Conservation (phyloP, 1,139 yeast genomes). For the Geotrichum candidum region DNA sequence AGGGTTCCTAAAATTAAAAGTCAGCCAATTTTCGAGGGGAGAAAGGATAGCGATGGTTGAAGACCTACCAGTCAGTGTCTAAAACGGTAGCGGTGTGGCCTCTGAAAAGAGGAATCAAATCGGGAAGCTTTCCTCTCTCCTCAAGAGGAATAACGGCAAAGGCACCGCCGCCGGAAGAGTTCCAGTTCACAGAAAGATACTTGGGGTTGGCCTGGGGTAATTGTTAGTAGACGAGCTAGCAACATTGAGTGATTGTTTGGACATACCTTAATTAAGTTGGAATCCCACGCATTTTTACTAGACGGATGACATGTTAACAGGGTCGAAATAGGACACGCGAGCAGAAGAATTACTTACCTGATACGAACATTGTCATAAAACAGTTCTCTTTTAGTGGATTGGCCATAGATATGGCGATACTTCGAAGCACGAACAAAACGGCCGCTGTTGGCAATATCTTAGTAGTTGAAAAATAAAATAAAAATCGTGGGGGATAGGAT, state of each 20-base stretch:
- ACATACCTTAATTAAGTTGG: constrained; percentile 62
- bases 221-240: not conserved
- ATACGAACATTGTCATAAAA: constrained; percentile 73
- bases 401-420: constrained; percentile 93
- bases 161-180: constrained; percentile 94
- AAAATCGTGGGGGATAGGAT: not conserved
- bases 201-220: constrained; percentile 58
- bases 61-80: constrained; percentile 67
- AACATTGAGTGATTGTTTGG: constrained; percentile 14
- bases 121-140: constrained; percentile 94
- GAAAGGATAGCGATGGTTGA: not conserved
- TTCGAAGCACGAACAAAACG: constrained; percentile 94
- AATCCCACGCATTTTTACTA: constrained; percentile 93
- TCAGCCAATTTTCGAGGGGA: constrained; percentile 17
- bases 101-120: constrained; percentile 83
- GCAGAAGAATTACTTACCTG: constrained; percentile 27
- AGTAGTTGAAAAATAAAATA: not conserved
- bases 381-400: constrained; percentile 78
- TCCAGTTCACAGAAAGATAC: constrained; percentile 85
- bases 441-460: constrained; percentile 47
- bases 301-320: constrained; percentile 58
- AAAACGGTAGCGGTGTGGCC: constrained; percentile 94
- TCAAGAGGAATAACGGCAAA: constrained; percentile 83
- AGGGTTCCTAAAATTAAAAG: constrained; percentile 46
- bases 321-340: not conserved